Evolutionary conservation across 2,329 filamentous ascomycete species (phyloP), one percentile per base, ranked within the genome.

Genomic region (Rhexocercosporidium sp.): DNA sequence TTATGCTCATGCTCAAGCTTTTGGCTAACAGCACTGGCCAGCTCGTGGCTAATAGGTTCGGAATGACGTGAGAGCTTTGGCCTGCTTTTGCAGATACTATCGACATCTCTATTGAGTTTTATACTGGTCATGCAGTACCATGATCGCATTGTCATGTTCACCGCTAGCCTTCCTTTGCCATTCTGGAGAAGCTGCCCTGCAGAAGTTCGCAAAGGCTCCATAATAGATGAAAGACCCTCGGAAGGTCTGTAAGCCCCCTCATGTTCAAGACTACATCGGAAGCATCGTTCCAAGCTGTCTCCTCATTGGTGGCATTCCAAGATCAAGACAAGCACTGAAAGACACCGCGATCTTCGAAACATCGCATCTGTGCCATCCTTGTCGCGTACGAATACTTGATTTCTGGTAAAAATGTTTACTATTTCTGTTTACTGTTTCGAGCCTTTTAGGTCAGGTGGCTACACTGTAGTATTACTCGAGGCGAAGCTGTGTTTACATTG

Each of bases 361-460:
- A n/a, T 14, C 39, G 22, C 25, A 56, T 25, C 49, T 31, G 37
- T 60, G 46, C 44, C 54, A 44, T 25, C 31, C 46, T 44, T 37
- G 41, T 60, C 46, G 56, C 34, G 34, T 44, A 65, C 56, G 34
- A 54, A 29, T 41, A 22, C 31, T 29, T n/a, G 56, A 61, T 56
- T 65, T 61, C 34, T 61, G 34, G 16, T 60, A 54, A n/a, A 61
- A 65, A 56, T 65, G 63, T 29, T 49, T 53, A n/a, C n/a, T n/a
- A n/a, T n/a, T n/a, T n/a, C 16, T 31, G 34, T 37, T 37, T 37
- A 56, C n/a, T 39, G 60, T 62, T 62, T 62, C 46, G 29, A 53
- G n/a, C 16, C 44, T 22, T 16, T 44, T 31, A 5, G n/a, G 11
- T 44, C 44, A 44, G 46, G 18, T 7, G 27, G 47, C 14, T n/a